phyloP scores from a whole-genome alignment of 805 yeast species.

The Metschnikowia hibisci region DNA sequence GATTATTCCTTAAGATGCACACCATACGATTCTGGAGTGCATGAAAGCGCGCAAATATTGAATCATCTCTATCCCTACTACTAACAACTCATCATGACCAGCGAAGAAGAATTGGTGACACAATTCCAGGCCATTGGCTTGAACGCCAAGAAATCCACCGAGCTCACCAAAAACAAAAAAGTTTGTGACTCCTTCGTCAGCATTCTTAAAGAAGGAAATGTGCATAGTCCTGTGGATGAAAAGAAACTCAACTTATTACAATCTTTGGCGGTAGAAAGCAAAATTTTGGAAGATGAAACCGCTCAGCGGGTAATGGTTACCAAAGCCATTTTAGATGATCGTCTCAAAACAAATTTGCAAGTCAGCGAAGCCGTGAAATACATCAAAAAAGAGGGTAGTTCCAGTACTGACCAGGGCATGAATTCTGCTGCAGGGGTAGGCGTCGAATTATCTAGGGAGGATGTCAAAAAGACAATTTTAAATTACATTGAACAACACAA shows the following conservation, averaged over 20 bases:
- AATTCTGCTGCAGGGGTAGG: constrained; percentile 77
- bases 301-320: constrained; percentile 51
- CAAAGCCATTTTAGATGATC: constrained; percentile 59
- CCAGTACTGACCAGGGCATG: constrained; percentile 47
- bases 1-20: background rate
- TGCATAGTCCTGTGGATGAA: constrained; percentile 45
- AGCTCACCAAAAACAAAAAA: constrained; percentile 80
- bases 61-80: background rate
- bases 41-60: background rate
- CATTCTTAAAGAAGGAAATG: constrained; percentile 46
- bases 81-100: constrained; percentile 9
- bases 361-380: constrained; percentile 79
- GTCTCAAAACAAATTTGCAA: constrained; percentile 66
- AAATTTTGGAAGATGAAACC: constrained; percentile 40
- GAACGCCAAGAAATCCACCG: constrained; percentile 69
- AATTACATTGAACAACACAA: constrained; percentile 58
- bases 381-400: constrained; percentile 47
- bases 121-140: constrained; percentile 55
- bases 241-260: constrained; percentile 65
- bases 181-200: constrained; percentile 67
- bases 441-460: constrained; percentile 59
- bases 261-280: constrained; percentile 68
- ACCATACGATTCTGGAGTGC: background rate
- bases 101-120: constrained; percentile 29
- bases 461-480: constrained; percentile 55